Percentiles rank a stretch among this genome's conserved stretches.
phyloP scores from a whole-genome alignment of 2,329 filamentous ascomycete genomes.

The Fusarium dimerum region DNA sequence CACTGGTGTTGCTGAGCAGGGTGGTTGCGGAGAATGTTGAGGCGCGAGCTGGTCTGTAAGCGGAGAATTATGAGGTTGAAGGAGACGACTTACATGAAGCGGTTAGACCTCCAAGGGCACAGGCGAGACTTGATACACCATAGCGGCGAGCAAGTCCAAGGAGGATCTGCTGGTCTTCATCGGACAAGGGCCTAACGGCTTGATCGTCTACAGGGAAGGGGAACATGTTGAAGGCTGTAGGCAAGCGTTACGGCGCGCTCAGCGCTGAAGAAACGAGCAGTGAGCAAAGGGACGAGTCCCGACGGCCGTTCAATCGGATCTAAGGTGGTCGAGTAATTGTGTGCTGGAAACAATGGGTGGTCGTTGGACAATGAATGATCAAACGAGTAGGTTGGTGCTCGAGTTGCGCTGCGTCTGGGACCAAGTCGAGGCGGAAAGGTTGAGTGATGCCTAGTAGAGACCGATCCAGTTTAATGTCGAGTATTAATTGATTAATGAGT shows the following conservation, averaged over 20 bases:
- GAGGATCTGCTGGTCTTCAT: constrained; percentile 42
- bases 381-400: too few species aligned
- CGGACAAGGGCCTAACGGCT: constrained; percentile 37
- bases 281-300: constrained; percentile 1
- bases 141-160: constrained; percentile 40
- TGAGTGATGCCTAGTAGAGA: constrained; percentile 3
- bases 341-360: too few species aligned
- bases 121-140: constrained; percentile 40
- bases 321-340: constrained; percentile 5
- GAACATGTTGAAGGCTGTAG: constrained; percentile 33
- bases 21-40: constrained; percentile 43
- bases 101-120: constrained; percentile 37
- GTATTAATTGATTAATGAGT: constrained; percentile 19
- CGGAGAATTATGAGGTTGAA: constrained; percentile 4
- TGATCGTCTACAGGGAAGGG: constrained; percentile 37
- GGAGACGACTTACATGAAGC: constrained; percentile 38
- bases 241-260: constrained; percentile 26
- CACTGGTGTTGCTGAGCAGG: constrained; percentile 42
- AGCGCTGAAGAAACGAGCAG: constrained; percentile 16
- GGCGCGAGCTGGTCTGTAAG: constrained; percentile 36
- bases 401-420: too few species aligned
- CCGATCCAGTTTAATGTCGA: not conserved
- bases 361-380: too few species aligned
- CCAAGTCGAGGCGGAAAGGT: too few species aligned
- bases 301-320: constrained; percentile 3